Conservation (phyloP, 345 rosid genomes). For the Brassica nigra region DNA sequence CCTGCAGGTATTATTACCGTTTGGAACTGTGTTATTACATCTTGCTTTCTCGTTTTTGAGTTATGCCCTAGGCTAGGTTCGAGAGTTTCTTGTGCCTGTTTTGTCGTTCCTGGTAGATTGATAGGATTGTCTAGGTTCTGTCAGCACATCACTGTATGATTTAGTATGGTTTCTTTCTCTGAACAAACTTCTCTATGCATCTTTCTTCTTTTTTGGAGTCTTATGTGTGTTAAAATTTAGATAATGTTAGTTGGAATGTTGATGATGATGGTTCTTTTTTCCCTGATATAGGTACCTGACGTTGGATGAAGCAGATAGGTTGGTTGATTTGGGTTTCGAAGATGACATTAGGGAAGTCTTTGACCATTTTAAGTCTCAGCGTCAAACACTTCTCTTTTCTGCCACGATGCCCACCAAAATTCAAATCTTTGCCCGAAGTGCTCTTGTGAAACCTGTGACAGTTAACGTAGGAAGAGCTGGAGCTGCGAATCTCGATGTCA, state of each 20-base stretch:
- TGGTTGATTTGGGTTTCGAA: constrained; percentile 96
- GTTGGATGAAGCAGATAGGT: constrained; percentile 90
- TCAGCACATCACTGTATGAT: not conserved
- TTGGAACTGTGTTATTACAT: not conserved
- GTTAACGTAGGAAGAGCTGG: constrained; percentile 96
- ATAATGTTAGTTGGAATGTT: not conserved
- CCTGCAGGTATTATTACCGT: constrained; percentile 61
- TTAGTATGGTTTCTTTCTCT: constrained; percentile 13
- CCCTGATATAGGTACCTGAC: constrained; percentile 69
- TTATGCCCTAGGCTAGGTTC: not conserved
- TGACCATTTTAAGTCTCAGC: constrained; percentile 87
- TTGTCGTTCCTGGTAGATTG: not conserved
- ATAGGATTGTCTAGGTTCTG: not conserved
- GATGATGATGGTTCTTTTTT: constrained; percentile 18
- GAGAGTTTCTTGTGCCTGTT: not conserved
- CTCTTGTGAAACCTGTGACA: constrained; percentile 81
- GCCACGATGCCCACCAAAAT: constrained; percentile 98
- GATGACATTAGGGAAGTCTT: constrained; percentile 97
- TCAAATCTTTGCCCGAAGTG: constrained; percentile 90
- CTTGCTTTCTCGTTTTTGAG: not conserved
- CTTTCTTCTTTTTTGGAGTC: constrained; percentile 1
- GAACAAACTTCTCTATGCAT: not conserved
- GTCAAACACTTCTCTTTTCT: constrained; percentile 89
- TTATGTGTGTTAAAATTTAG: not conserved
- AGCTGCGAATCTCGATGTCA: constrained; percentile 96